These are phyloP conservation scores for Suhomyces bokatorum DNA, from an alignment of 1,139 yeast genomes.

Conservation along the genomic window DNA sequence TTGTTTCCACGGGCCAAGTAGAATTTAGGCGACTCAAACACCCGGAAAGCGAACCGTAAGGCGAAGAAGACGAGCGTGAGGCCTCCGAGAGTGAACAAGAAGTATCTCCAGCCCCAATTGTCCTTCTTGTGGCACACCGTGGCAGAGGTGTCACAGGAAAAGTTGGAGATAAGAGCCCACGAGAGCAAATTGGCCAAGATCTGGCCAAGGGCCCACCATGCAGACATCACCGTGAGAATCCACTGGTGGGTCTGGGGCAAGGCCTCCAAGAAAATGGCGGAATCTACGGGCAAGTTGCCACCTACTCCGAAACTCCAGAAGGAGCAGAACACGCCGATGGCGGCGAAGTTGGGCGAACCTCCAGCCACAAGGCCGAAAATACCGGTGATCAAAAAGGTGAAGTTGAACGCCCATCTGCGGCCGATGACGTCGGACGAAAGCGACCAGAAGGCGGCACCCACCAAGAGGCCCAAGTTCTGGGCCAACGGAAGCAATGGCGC, in stretches of 20 bases:
- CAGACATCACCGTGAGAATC: constrained; percentile 45
- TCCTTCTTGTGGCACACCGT: constrained; percentile 32
- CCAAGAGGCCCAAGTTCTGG: constrained; percentile 44
- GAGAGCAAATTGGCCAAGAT: constrained; percentile 39
- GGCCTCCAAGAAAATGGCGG: constrained; percentile 46
- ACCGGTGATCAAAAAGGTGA: constrained; percentile 44
- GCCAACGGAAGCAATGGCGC: constrained; percentile 44
- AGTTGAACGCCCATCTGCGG: constrained; percentile 44
- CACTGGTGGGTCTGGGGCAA: constrained; percentile 40
- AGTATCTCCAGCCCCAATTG: constrained; percentile 48
- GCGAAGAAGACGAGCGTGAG: constrained; percentile 39
- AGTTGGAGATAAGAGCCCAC: constrained; percentile 44
- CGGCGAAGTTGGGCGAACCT: constrained; percentile 42
- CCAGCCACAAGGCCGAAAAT: constrained; percentile 41
- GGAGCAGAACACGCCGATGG: constrained; percentile 38
- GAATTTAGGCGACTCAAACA: constrained; percentile 43
- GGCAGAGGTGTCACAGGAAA: constrained; percentile 30
- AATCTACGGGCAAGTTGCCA: constrained; percentile 47
- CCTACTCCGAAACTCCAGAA: constrained; percentile 51
- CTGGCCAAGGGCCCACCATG: constrained; percentile 49
- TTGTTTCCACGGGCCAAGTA: constrained; percentile 42
- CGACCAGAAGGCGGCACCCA: constrained; percentile 47
- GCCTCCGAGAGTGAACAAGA: constrained; percentile 45
- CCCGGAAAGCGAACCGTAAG: constrained; percentile 36
- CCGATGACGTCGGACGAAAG: constrained; percentile 44